Percentiles rank a stretch among this genome's conserved stretches.
phyloP scores from a whole-genome alignment of 2,329 filamentous ascomycete species.

The Diaporthe australafricana region DNA sequence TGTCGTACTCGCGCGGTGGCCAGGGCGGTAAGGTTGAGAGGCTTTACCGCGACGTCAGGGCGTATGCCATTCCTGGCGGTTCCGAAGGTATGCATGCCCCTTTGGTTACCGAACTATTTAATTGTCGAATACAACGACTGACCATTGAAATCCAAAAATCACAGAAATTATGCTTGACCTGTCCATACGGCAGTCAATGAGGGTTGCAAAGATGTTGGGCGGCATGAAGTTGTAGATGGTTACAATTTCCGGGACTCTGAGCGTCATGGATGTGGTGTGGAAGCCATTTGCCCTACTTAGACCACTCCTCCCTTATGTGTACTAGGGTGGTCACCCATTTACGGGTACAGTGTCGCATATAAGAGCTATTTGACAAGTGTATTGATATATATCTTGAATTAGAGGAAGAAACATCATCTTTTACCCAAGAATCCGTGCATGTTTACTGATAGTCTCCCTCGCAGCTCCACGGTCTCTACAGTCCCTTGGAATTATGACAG shows the following conservation, averaged over 20 bases:
- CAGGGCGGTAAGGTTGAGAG: constrained; percentile 97
- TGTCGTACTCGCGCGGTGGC: constrained; percentile 91
- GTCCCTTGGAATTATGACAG: too few relatives aligned
- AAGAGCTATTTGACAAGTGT: not conserved
- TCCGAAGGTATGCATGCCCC: not conserved
- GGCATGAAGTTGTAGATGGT: constrained; percentile 89
- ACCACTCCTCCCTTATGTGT: too few relatives aligned
- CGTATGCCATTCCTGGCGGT: constrained; percentile 95
- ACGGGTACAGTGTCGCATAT: too few relatives aligned
- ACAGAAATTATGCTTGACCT: constrained; percentile 97
- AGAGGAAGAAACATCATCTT: not conserved
- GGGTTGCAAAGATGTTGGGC: constrained; percentile 83
- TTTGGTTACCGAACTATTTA: too few relatives aligned
- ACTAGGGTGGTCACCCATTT: too few relatives aligned
- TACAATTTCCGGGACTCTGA: not conserved
- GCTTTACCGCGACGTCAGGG: constrained; percentile 92
- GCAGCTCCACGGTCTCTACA: too few relatives aligned
- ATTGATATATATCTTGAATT: not conserved
- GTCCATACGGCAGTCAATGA: constrained; percentile 79
- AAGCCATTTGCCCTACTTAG: too few relatives aligned
- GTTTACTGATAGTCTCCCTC: too few relatives aligned
- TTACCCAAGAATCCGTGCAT: too few relatives aligned
- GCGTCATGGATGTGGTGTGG: not conserved
- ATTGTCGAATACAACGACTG: too few relatives aligned
- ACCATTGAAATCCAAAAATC: constrained; percentile 57